Percentiles rank a stretch among this genome's conserved stretches.
phyloP scores from a whole-genome alignment of 2,329 filamentous ascomycete species.

The Apiospora malaysiana region DNA sequence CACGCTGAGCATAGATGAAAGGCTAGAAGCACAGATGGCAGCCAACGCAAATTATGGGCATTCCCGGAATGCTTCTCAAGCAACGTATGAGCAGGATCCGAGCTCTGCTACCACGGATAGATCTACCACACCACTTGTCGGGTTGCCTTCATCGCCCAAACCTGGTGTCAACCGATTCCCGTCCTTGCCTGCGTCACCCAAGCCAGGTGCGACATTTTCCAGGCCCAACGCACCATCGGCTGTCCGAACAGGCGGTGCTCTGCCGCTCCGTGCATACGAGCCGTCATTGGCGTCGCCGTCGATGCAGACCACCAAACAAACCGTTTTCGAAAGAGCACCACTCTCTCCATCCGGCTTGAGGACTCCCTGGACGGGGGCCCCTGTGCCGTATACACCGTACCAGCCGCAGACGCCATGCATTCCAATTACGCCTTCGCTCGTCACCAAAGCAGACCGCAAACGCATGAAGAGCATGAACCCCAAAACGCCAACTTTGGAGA shows the following conservation, averaged over 20 bases:
- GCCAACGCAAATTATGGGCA: slow-evolving; percentile 35
- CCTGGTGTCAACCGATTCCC: slow-evolving; percentile 43
- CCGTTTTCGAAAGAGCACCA: slow-evolving; percentile 65
- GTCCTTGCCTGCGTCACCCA: slow-evolving; percentile 44
- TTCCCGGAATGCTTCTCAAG: slow-evolving; percentile 46
- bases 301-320: slow-evolving; percentile 64
- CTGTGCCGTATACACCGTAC: slow-evolving; percentile 77
- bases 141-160: slow-evolving; percentile 54
- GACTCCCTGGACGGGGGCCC: slow-evolving; percentile 66
- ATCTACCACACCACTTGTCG: slow-evolving; percentile 57
- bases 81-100: slow-evolving; percentile 52
- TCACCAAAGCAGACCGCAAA: slow-evolving; percentile 74
- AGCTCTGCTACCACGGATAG: slow-evolving; percentile 58
- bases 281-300: slow-evolving; percentile 59
- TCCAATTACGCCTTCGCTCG: slow-evolving; percentile 77
- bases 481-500: slow-evolving; percentile 65
- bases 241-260: slow-evolving; percentile 60
- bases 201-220: slow-evolving; percentile 41
- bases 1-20: slow-evolving; percentile 62
- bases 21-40: slow-evolving; percentile 50
- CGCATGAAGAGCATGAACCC: slow-evolving; percentile 68
- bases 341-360: slow-evolving; percentile 62
- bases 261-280: slow-evolving; percentile 69
- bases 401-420: slow-evolving; percentile 79
- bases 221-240: slow-evolving; percentile 58